Evolutionary conservation across 805 yeast species (phyloP), one percentile per base, ranked within the genome.

Genomic region (Wickerhamiella slavikovae): DNA sequence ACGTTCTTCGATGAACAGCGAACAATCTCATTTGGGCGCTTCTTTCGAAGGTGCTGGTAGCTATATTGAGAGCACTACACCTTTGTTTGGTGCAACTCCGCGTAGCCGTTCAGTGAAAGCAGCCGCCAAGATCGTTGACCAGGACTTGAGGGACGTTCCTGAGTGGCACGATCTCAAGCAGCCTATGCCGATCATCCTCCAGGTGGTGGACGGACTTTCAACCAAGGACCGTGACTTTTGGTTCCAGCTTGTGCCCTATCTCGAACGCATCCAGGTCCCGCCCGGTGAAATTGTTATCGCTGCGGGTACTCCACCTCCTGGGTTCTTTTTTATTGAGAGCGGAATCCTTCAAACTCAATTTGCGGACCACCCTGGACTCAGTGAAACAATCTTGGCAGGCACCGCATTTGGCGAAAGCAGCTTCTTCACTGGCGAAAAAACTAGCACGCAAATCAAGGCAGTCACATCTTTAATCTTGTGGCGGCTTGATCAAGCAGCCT

Each of bases 401-500:
- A 74, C 85, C 0, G 66, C 77, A 1, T 73, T 74, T 48, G 89
- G 91, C 2, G 80, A 75, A 34, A 41, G 52, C n/a, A 51, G 54
- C 3, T 54, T 52, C 29, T 50, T 52, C 32, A 38, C 49, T 12
- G 52, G 52, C 8, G 43, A 56, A 1, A 47, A 49, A 8, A 54
- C 60, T 26, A 55, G 68, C 8, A 55, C 59, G 9, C 57, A 65
- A 3, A 64, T 71, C 31, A 51, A 56, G 5, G 67, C 75, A 1
- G 80, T 72, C 29, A 60, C 58, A 18, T 76, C 70, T 30, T 57
- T 75, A 2, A 62, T 65, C 7, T 58, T 76, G 2, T 82, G 94
- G 93, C 57, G 64, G 27, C 51, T 83, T 26, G 62, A 67, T 18
- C 48, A 54, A 17, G 54, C 51, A 1, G 51, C 57, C 6, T 49